These are phyloP conservation scores for Ophiostoma tasmaniense DNA, from an alignment of 2,329 filamentous ascomycete genomes.

Conservation along the genomic window DNA sequence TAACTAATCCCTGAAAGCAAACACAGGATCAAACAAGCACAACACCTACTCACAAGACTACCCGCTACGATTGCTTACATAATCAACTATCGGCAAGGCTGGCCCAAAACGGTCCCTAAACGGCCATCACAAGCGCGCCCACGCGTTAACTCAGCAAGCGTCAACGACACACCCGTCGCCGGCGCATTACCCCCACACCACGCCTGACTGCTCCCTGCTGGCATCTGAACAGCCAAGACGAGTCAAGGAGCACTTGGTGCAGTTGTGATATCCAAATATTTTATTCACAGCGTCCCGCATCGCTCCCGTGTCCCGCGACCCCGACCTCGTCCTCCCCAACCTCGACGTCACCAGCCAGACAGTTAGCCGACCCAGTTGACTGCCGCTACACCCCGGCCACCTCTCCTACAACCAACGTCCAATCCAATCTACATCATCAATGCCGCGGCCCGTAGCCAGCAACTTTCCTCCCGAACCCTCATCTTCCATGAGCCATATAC, in stretches of 20 bases:
- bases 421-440: not conserved
- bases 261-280: not conserved
- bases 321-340: not conserved
- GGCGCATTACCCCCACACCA: not conserved
- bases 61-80: not conserved
- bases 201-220: not conserved
- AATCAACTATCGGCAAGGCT: constrained; percentile 3
- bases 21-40: too few relatives aligned
- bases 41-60: not conserved
- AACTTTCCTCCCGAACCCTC: not conserved
- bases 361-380: not conserved
- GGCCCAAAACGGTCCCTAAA: not conserved
- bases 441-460: not conserved
- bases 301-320: not conserved
- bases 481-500: not conserved
- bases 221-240: not conserved
- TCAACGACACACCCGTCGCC: not conserved
- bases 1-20: too few relatives aligned
- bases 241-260: not conserved
- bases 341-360: not conserved
- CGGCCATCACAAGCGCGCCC: not conserved
- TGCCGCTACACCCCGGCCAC: not conserved
- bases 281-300: not conserved
- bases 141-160: not conserved
- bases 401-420: not conserved